Evolutionary conservation across 2,329 filamentous ascomycete genomes (phyloP).

Genomic region (Anthostomella pinea): DNA sequence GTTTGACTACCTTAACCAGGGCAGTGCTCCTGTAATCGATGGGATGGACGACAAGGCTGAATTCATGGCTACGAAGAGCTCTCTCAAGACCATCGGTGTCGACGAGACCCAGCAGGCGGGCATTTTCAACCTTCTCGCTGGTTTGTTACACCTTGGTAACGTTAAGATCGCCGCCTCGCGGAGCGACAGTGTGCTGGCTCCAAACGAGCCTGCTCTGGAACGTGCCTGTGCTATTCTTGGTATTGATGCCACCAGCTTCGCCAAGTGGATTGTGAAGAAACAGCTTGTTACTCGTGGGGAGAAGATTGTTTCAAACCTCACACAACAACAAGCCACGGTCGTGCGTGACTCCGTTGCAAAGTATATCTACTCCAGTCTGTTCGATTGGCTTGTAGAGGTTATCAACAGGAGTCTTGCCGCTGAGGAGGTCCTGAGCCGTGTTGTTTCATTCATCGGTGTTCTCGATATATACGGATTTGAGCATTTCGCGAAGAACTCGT

Average conservation of each 20-base stretch:
- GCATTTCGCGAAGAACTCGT: conserved; percentile 99
- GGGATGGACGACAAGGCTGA: conserved; percentile 95
- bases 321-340: conserved; percentile 87
- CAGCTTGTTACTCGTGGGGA: conserved; percentile 94
- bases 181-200: conserved; percentile 78
- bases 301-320: conserved; percentile 95
- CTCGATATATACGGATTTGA: conserved; percentile 99
- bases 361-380: conserved; percentile 96
- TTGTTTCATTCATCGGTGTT: conserved; percentile 91
- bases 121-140: conserved; percentile 88
- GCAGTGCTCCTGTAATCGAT: conserved; percentile 84
- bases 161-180: conserved; percentile 91
- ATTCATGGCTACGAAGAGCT: conserved; percentile 83
- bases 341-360: conserved; percentile 97
- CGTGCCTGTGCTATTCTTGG: conserved; percentile 83
- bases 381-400: conserved; percentile 98
- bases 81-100: conserved; percentile 85
- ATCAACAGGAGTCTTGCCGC: conserved; percentile 91
- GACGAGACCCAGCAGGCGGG: conserved; percentile 68
- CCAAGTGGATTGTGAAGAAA: conserved; percentile 99
- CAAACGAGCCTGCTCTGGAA: conserved; percentile 77
- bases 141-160: conserved; percentile 90
- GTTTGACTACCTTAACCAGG: conserved; percentile 95
- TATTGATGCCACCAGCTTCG: conserved; percentile 81
- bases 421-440: conserved; percentile 77